phyloP scores from a whole-genome alignment of 805 yeast genomes.

The Nakazawaea ambrosiae region DNA sequence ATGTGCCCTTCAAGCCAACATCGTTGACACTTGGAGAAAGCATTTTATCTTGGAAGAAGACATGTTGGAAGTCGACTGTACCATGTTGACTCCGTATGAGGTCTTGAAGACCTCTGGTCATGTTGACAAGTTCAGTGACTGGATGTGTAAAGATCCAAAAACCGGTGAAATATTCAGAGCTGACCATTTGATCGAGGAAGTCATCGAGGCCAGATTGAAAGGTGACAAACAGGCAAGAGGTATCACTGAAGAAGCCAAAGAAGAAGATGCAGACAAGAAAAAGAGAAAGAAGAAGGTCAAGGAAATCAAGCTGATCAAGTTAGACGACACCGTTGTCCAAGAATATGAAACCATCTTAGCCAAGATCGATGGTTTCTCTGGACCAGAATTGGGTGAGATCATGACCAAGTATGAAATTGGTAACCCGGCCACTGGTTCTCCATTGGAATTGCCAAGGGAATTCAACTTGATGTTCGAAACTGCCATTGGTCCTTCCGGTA shows the following conservation, averaged over 20 bases:
- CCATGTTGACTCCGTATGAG: conserved; percentile 96
- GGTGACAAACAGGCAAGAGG: conserved; percentile 99
- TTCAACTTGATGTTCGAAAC: conserved; percentile 99
- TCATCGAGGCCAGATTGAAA: conserved; percentile 88
- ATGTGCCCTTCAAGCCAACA: conserved; percentile 94
- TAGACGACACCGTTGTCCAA: conserved; percentile 69
- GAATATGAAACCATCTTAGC: conserved; percentile 88
- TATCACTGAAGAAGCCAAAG: conserved; percentile 53
- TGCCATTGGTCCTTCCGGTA: conserved; percentile 98
- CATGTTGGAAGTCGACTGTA: conserved; percentile 97
- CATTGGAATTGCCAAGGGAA: conserved; percentile 84
- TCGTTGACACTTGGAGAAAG: conserved; percentile 94
- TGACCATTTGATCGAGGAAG: conserved; percentile 97
- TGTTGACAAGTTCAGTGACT: conserved; percentile 97
- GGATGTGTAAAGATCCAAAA: conserved; percentile 96
- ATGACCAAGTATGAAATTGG: conserved; percentile 77
- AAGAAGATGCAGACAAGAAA: conserved; percentile 67
- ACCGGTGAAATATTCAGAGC: conserved; percentile 99
- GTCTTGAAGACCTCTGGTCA: conserved; percentile 98
- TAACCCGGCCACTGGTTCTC: conserved; percentile 87
- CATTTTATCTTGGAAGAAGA: conserved; percentile 97
- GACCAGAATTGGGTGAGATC: conserved; percentile 84
- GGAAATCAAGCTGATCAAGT: conserved; percentile 82
- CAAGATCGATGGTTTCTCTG: conserved; percentile 92
- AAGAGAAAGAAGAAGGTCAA: conserved; percentile 94